Conservation (phyloP, 2,329 filamentous ascomycete genomes). For the Aspergillus ochraceus region DNA sequence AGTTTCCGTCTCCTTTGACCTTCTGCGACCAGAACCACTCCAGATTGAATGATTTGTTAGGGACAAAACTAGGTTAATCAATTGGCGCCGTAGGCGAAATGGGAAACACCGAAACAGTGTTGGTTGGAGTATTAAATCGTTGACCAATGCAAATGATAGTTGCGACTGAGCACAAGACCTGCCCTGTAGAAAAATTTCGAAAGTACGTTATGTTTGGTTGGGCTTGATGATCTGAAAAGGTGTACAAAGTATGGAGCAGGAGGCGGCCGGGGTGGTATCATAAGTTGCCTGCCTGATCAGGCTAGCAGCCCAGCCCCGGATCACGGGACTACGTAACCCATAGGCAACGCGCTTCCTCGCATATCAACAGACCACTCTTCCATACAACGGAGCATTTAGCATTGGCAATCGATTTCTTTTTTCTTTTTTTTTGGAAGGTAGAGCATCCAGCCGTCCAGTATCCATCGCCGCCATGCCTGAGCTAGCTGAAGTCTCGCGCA, state of each 20-base stretch:
- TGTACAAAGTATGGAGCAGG: background rate
- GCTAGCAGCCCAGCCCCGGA: constrained; percentile 4
- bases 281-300: constrained; percentile 6
- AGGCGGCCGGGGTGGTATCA: background rate
- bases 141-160: no score
- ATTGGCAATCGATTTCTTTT: background rate
- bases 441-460: background rate
- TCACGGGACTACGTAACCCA: constrained; percentile 31
- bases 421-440: no score
- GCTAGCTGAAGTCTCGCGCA: constrained; percentile 69
- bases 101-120: background rate
- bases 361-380: background rate
- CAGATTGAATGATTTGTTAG: constrained; percentile 32
- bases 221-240: background rate
- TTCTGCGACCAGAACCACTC: constrained; percentile 40
- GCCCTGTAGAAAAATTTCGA: no score
- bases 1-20: constrained; percentile 24
- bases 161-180: no score
- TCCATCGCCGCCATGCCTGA: constrained; percentile 44
- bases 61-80: constrained; percentile 1
- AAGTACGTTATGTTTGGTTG: no score
- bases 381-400: background rate
- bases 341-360: constrained; percentile 15
- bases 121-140: background rate
- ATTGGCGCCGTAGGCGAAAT: background rate